These are phyloP conservation scores for Leccinum fibrillosum DNA, from an alignment of 768 basidiomycete genomes.

Conservation along the genomic window DNA sequence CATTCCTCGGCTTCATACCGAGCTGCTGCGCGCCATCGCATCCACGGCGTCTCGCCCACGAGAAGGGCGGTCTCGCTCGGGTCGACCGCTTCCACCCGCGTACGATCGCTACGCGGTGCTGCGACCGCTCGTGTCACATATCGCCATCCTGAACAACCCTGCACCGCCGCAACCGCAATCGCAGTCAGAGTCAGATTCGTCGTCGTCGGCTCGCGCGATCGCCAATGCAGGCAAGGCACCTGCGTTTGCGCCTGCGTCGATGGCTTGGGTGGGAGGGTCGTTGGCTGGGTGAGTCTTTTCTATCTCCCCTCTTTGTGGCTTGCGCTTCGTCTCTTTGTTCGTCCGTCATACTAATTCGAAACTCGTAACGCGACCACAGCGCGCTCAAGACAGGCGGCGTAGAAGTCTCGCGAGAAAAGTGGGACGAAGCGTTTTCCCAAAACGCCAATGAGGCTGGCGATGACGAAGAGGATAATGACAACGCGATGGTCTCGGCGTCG, in stretches of 20 bases:
- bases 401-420: constrained; percentile 79
- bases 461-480: constrained; percentile 24
- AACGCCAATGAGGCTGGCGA: constrained; percentile 25
- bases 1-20: constrained; percentile 80
- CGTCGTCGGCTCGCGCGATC: constrained; percentile 45
- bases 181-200: constrained; percentile 7
- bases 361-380: constrained; percentile 35
- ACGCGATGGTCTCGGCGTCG: constrained; percentile 22
- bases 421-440: constrained; percentile 66
- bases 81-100: constrained; percentile 40
- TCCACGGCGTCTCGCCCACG: constrained; percentile 35
- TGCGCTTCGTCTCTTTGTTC: not conserved
- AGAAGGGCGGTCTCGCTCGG: constrained; percentile 34
- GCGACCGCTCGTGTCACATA: constrained; percentile 63
- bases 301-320: not conserved
- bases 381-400: constrained; percentile 83
- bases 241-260: constrained; percentile 73
- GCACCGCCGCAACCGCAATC: constrained; percentile 42
- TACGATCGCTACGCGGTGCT: constrained; percentile 78
- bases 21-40: constrained; percentile 64
- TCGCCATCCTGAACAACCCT: constrained; percentile 87
- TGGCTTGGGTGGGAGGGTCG: constrained; percentile 93
- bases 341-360: not conserved
- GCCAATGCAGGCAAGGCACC: constrained; percentile 82
- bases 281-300: constrained; percentile 71